Percentiles rank a stretch among this genome's conserved stretches.
phyloP scores from a whole-genome alignment of 805 yeast species.

The Barnettozyma sp. region DNA sequence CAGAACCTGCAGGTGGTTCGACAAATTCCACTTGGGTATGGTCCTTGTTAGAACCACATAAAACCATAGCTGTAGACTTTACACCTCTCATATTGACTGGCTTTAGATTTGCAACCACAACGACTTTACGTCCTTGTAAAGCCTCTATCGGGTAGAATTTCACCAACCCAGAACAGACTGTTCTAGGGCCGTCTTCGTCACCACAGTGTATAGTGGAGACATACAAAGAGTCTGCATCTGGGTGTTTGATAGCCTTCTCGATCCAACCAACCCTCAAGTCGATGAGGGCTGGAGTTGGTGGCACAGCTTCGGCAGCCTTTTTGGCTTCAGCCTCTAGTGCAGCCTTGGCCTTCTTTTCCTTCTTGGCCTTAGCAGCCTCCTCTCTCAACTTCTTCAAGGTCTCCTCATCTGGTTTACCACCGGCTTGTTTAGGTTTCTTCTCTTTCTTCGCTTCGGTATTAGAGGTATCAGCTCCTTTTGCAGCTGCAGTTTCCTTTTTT shows the following conservation, averaged over 20 bases:
- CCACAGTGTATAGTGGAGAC: conserved; percentile 97
- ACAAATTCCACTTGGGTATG: conserved; percentile 72
- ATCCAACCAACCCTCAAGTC: conserved; percentile 95
- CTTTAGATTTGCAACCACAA: conserved; percentile 90
- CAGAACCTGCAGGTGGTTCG: conserved; percentile 86
- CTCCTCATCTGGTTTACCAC: conserved; percentile 43
- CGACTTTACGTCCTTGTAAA: conserved; percentile 89
- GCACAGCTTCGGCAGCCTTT: conserved; percentile 53
- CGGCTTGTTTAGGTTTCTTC: conserved; percentile 32
- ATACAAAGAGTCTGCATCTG: conserved; percentile 94
- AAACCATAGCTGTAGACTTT: conserved; percentile 92
- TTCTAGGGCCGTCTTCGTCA: conserved; percentile 95
- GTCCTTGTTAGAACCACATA: conserved; percentile 78
- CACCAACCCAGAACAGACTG: conserved; percentile 95
- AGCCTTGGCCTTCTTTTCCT: conserved; percentile 51
- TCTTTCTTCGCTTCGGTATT: conserved; percentile 30
- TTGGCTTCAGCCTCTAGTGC: conserved; percentile 33
- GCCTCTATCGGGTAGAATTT: conserved; percentile 85
- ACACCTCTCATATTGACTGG: conserved; percentile 98
- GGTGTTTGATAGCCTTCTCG: conserved; percentile 94
- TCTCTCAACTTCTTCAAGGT: conserved; percentile 41
- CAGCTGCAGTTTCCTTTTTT: conserved; percentile 39
- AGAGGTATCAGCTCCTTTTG: conserved; percentile 19
- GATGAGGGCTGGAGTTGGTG: conserved; percentile 76
- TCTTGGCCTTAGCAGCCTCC: conserved; percentile 54